Evolutionary conservation across 768 basidiomycete species (phyloP).

Genomic region (Lactarius trivialis): DNA sequence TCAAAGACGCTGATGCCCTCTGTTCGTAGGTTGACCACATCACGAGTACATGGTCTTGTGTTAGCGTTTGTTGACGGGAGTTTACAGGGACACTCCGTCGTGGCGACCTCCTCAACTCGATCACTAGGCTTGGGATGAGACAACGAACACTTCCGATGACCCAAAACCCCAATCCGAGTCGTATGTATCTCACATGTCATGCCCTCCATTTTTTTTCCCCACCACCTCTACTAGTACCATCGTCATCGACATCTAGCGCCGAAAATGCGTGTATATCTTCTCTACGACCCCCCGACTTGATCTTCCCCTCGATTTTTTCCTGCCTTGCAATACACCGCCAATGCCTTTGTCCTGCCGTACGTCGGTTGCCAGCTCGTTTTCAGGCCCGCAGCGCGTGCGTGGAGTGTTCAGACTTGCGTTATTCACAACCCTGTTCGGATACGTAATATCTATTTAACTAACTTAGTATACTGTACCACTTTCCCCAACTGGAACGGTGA

Average conservation of each 20-base stretch:
- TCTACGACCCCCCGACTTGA: not conserved
- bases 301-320: not conserved
- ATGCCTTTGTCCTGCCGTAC: not conserved
- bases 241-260: not conserved
- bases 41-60: constrained; percentile 50
- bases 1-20: not conserved
- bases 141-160: constrained; percentile 14
- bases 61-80: not conserved
- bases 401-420: too few relatives aligned
- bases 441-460: too few relatives aligned
- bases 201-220: not conserved
- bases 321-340: not conserved
- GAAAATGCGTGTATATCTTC: not conserved
- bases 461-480: too few relatives aligned
- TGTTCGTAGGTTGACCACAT: constrained; percentile 60
- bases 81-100: constrained; percentile 66
- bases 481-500: too few relatives aligned
- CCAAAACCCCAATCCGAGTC: too few relatives aligned
- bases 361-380: too few relatives aligned
- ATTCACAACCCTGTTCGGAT: too few relatives aligned
- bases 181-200: too few relatives aligned
- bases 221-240: not conserved
- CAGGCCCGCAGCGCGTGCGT: too few relatives aligned
- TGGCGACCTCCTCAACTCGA: constrained; percentile 72
- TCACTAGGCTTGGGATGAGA: constrained; percentile 59